Evolutionary conservation across 805 yeast species (phyloP).

Genomic region (Jamesozyma spencerorum): DNA sequence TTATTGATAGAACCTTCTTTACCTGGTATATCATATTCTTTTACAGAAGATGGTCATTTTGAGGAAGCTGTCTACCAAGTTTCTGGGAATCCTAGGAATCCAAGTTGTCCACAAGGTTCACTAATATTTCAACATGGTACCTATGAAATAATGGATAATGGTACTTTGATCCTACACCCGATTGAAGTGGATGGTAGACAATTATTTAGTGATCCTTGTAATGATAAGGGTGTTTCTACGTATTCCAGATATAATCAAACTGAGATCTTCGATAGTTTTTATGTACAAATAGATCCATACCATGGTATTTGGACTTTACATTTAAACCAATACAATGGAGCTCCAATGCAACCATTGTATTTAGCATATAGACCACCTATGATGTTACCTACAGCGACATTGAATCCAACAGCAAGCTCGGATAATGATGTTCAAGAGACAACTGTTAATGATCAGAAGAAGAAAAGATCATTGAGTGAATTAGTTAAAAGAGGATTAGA

Average conservation of each 20-base stretch:
- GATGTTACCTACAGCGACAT: constrained; percentile 88
- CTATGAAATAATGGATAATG: constrained; percentile 53
- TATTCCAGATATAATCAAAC: constrained; percentile 69
- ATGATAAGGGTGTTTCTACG: constrained; percentile 44
- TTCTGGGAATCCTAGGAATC: constrained; percentile 58
- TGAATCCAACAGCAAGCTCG: constrained; percentile 62
- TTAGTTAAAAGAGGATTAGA: constrained; percentile 66
- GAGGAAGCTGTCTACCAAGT: constrained; percentile 87
- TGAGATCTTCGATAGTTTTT: constrained; percentile 48
- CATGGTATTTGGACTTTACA: constrained; percentile 75
- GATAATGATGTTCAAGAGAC: constrained; percentile 24
- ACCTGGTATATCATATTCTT: constrained; percentile 89
- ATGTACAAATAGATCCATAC: constrained; percentile 60
- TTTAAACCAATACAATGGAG: constrained; percentile 69
- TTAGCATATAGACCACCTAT: constrained; percentile 88
- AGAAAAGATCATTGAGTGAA: constrained; percentile 31
- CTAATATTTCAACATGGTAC: constrained; percentile 85
- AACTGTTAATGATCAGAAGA: constrained; percentile 9
- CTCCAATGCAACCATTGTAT: constrained; percentile 77
- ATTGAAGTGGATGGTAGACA: constrained; percentile 88
- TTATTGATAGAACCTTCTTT: constrained; percentile 88
- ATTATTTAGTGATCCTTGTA: constrained; percentile 79
- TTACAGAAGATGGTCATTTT: constrained; percentile 83
- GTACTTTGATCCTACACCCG: constrained; percentile 63
- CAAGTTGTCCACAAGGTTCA: constrained; percentile 75